Conservation (phyloP, 1,284 basidiomycete species). For the Ustilago trichophora region DNA sequence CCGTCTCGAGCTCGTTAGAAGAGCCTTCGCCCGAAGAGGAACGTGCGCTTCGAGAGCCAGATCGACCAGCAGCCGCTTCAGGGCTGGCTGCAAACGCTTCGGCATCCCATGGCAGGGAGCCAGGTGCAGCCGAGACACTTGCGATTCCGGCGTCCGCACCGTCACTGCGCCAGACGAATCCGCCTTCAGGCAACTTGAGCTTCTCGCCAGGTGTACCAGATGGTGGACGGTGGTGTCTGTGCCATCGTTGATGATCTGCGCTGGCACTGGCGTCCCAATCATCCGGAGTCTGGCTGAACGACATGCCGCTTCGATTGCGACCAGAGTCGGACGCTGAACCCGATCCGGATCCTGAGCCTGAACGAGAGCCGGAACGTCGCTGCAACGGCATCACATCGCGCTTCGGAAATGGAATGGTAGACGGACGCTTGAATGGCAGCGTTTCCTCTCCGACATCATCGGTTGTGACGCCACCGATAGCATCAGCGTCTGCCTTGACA, state of each 20-base stretch:
- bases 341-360: slow-evolving; percentile 11
- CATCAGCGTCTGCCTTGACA: slow-evolving; percentile 21
- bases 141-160: slow-evolving; percentile 32
- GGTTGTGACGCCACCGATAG: slow-evolving; percentile 13
- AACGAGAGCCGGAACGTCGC: no score
- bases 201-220: slow-evolving; percentile 30
- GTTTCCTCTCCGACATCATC: slow-evolving; percentile 24
- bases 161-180: slow-evolving; percentile 53
- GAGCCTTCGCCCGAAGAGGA: slow-evolving; percentile 33
- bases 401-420: slow-evolving; percentile 12
- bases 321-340: slow-evolving; percentile 20
- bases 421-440: slow-evolving; percentile 16
- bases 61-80: slow-evolving; percentile 15
- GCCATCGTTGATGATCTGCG: slow-evolving; percentile 53
- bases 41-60: slow-evolving; percentile 18
- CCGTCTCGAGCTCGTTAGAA: slow-evolving; percentile 30
- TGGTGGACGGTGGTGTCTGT: slow-evolving; percentile 47
- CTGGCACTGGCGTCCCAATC: slow-evolving; percentile 28
- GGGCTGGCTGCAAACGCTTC: slow-evolving; percentile 36
- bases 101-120: slow-evolving; percentile 35
- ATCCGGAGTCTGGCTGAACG: slow-evolving; percentile 27
- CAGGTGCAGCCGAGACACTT: slow-evolving; percentile 15
- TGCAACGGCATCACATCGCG: slow-evolving; percentile 2
- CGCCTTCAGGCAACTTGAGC: slow-evolving; percentile 49
- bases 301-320: slow-evolving; percentile 2